Evolutionary conservation across 768 basidiomycete species (phyloP), one percentile per base, ranked within the genome.

Genomic region (Lyophyllum shimeji): DNA sequence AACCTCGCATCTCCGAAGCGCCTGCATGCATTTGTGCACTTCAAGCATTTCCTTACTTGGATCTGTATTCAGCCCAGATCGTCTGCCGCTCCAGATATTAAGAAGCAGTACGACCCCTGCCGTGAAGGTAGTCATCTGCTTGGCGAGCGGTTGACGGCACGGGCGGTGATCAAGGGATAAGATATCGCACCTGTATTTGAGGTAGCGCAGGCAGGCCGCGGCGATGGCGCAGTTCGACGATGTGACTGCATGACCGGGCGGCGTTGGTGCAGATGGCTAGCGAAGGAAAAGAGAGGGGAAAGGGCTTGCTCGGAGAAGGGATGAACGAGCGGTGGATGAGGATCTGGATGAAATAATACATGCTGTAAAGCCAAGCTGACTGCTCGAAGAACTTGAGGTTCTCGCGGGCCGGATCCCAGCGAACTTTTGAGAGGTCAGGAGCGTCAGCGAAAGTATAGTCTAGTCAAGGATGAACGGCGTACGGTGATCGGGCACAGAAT

Each of bases 291-390:
- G 78, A 75, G 3, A 81, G 61, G 2, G 72, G 59, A 15, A 76
- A 74, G 0, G 77, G 76, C 52, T 75, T 79, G 39, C 71, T 71
- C 1, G 81, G 78, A 0, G 82, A 78, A 0, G 85, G 86, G 55
- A 93, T 84, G 71, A 90, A 93, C 0, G 89, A 87, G 3, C 90
- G 82, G 67, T 93, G 90, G 37, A 90, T 76, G 39, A 89, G 73
- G 55, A 93, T 90, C 67, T 87, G 84, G n/a, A 83, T 71, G 52
- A 85, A 76, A 63, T 90, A 79, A 57, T 79, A 78, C 7, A 62
- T 63, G 20, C 69, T 64, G 51, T 79, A 79, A 2, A 92, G 73
- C 15, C 74, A 63, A 0, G 84, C 87, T 0, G 86, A 87, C 71
- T 89, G 86, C 55, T 81, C 77, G 68, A 90, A 77, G 62, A 79